These are phyloP conservation scores for Fraxinus xanthoxyloides DNA, from an alignment of 305 asterid species.

Conservation along the genomic window DNA sequence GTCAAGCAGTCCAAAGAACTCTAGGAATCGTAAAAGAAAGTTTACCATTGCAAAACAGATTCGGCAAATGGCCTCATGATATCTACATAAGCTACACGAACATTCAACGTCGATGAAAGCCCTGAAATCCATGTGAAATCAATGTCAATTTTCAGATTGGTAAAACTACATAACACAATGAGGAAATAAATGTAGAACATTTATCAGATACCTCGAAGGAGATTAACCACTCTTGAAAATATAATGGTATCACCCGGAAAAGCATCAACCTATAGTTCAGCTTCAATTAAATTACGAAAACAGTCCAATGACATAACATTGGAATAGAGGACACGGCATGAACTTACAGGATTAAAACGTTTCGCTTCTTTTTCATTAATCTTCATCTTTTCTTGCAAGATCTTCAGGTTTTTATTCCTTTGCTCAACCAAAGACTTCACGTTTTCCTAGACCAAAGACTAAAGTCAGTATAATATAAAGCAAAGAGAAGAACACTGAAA, in stretches of 20 bases:
- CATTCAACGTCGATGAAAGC: conserved; percentile 87
- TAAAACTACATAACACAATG: conserved; percentile 18
- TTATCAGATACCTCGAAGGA: conserved; percentile 72
- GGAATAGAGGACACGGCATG: conserved; percentile 19
- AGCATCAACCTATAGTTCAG: conserved; percentile 80
- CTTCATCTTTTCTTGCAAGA: conserved; percentile 83
- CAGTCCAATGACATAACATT: conserved; percentile 5
- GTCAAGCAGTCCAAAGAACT: conserved; percentile 18
- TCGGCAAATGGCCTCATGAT: conserved; percentile 99
- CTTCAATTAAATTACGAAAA: conserved; percentile 6
- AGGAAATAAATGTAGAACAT: conserved; percentile 6
- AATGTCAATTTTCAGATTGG: conserved; percentile 25
- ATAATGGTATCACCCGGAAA: conserved; percentile 99
- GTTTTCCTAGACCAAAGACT: conserved; percentile 57
- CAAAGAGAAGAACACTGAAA: conserved; percentile 7
- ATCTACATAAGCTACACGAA: conserved; percentile 73
- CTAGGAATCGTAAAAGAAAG: conserved; percentile 21
- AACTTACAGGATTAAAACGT: conserved; percentile 93
- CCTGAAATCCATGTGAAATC: conserved; percentile 64
- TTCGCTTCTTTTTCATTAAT: conserved; percentile 80
- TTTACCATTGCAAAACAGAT: conserved; percentile 80
- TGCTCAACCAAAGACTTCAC: conserved; percentile 74
- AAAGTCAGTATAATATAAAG: conserved; percentile 27
- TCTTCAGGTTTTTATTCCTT: conserved; percentile 74
- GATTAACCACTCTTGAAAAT: conserved; percentile 91